Evolutionary conservation across 208 protist species (phyloP), one percentile per base, ranked within the genome.

Genomic region (Trypanosoma cruzi): DNA sequence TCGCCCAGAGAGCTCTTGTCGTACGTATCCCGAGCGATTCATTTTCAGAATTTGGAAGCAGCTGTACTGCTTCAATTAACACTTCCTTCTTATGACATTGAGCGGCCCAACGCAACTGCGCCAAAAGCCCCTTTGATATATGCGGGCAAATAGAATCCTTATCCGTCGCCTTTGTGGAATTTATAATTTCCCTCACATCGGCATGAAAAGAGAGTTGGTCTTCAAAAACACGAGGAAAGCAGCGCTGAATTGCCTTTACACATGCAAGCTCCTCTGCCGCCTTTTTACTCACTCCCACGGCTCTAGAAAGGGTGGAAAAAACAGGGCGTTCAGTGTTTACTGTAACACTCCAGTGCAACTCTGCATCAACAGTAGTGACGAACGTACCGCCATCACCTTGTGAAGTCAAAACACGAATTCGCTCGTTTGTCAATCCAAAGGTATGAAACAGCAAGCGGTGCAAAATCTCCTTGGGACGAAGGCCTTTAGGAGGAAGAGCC

Each of bases 151-250:
- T 69, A 36, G 64, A 75, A 42, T 34, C 68, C 14, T 66, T 49
- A 2, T 49, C 52, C 6, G 62, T 77, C 14, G 70, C 80, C 28
- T 79, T 85, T 54, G 48, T 48, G 50, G 64, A 69, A 26, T 50
- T 58, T 29, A 89, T 67, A 24, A 91, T 75, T 31, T 72, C 63
- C 31, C 67, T 64, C 1, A 92, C 59, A 29, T 90, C 79, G 10
- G 77, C 37, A 70, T 95, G 84, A 62, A 79, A 82, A 26, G 71
- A 72, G 26, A 95, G 70, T 29, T 95, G 86, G 31, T 88, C 71
- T 36, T 78, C 76, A 57, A 81, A 95, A 13, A 91, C 50, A 13
- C 77, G 68, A 4, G 83, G 75, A 61, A 95, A 95, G 49, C 84
- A 75, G 0, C 40, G n/a, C 72, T 85, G 73, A 22, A 95, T 54